Evolutionary conservation across 2,329 filamentous ascomycete species (phyloP), one percentile per base, ranked within the genome.

Genomic region (Cladosporium sp.): DNA sequence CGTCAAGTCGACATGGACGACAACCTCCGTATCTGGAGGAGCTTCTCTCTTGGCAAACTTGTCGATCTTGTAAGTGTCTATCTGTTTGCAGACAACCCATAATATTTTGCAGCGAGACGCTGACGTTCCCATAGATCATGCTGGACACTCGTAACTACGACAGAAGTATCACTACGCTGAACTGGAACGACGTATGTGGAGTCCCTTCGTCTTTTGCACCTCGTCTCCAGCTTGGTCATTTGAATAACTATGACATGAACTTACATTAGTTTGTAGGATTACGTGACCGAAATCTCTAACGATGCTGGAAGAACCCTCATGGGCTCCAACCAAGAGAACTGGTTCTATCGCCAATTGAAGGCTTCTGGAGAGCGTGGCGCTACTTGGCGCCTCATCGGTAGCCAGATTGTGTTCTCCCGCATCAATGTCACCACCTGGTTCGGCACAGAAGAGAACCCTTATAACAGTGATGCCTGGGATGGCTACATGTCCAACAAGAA

Each of bases 401-500:
- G 87, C 47, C 89, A 92, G 74, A 85, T 90, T 59, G 78, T 91
- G 44, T 90, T 91, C 76, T 86, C 84, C 24, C 82, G 82, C 14
- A 77, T 88, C 21, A 83, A 84, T 69, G 74, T 79, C 66, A 80
- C 79, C 1, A 64, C 66, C 18, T 71, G 69, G 65, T 72, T 78
- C 1, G 77, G 77, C 0, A 77, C 74, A 15, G 79, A 79, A 5
- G 72, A 74, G 3, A 75, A 78, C 62, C 78, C 78, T 3, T 71
- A 73, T 55, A 82, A 88, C 72, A 82, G 83, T 69, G 87, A 59
- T 21, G 78, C 80, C 30, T 87, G 84, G 85, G 82, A 88, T 72
- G 90, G 89, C 1, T 92, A 92, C 71, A 78, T 83, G 65, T 83
- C 88, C 4, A 92, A 91, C 76, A 82, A 86, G 57, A 92, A 92